Evolutionary conservation across 1,139 yeast genomes (phyloP), one percentile per base, ranked within the genome.

Genomic region (Geotrichum citri-aurantii): DNA sequence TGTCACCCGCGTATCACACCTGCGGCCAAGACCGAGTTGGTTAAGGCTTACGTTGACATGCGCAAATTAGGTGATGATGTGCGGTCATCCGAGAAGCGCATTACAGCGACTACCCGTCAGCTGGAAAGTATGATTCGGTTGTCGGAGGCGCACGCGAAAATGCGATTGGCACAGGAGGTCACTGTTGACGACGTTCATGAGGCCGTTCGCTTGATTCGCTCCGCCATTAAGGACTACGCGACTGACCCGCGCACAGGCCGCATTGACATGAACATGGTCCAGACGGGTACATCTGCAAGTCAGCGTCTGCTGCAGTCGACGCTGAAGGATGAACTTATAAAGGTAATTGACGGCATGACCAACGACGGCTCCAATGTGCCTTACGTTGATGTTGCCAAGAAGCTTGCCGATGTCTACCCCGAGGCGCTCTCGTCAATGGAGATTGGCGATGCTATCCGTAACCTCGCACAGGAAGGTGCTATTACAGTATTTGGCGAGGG

Each of bases 21-120:
- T 52, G 91, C 79, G 52, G 97, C 97, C 51, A 90, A 91, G 69
- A 83, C 81, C 58, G 97, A 88, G 72, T 80, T 93, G 58, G 97
- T 93, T n/a, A 81, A 84, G 65, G 84, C 90, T 0, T 93, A 95
- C 70, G 98, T 93, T 50, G 95, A 84, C 44, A 92, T 93, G 97
- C 81, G 99, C 68, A 88, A 87, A 70, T 76, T 91, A 65, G 99
- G 99, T 55, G 98, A 93, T 69, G 98, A 92, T 70, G 82, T 88
- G 12, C 79, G 97, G 63, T 78, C 92, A 0, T 79, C 91, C 6
- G 98, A 93, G 65, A 88, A 87, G 75, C 80, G 99, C 67, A 89
- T 93, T 65, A 93, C 99, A 1, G 99, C 99, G 4, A 93, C 99
- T 0, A 93, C 99, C 1, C 83, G 99, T 75, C 99, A 95, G 71